Conservation (phyloP, 805 yeast species). For the Lachancea mirantina region DNA sequence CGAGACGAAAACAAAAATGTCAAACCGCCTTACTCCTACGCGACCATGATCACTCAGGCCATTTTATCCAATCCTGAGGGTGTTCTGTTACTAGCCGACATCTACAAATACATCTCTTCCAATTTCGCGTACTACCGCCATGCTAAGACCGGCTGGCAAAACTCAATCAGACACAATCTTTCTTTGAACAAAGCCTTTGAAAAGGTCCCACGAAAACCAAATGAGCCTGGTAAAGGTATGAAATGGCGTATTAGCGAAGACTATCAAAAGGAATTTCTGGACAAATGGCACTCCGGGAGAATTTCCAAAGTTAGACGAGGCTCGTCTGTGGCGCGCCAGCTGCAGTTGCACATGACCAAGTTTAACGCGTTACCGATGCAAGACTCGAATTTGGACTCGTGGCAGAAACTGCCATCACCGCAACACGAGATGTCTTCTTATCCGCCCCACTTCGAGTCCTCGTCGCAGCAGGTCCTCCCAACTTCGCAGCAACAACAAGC, state of each 20-base stretch:
- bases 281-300: constrained; percentile 71
- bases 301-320: constrained; percentile 71
- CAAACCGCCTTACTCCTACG: constrained; percentile 95
- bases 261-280: constrained; percentile 76
- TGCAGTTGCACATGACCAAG: constrained; percentile 60
- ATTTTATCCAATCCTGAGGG: constrained; percentile 84
- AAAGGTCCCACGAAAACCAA: constrained; percentile 89
- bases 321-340: constrained; percentile 69
- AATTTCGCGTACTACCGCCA: constrained; percentile 89
- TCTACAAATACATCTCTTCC: constrained; percentile 81
- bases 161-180: constrained; percentile 90
- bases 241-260: constrained; percentile 93
- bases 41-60: constrained; percentile 98
- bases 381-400: constrained; percentile 26
- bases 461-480: constrained; percentile 2
- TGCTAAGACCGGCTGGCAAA: constrained; percentile 97
- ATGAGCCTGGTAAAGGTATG: constrained; percentile 99
- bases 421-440: too few species aligned
- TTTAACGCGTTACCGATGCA: constrained; percentile 36
- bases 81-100: constrained; percentile 81
- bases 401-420: constrained; percentile 11
- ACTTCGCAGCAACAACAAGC: constrained; percentile 8
- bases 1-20: constrained; percentile 80
- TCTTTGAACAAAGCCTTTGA: constrained; percentile 96
- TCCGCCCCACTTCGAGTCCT: neutral